Base-by-base conservation (phyloP, 352 stramenopile genomes). In the Globisporangium okanoganense region DNA sequence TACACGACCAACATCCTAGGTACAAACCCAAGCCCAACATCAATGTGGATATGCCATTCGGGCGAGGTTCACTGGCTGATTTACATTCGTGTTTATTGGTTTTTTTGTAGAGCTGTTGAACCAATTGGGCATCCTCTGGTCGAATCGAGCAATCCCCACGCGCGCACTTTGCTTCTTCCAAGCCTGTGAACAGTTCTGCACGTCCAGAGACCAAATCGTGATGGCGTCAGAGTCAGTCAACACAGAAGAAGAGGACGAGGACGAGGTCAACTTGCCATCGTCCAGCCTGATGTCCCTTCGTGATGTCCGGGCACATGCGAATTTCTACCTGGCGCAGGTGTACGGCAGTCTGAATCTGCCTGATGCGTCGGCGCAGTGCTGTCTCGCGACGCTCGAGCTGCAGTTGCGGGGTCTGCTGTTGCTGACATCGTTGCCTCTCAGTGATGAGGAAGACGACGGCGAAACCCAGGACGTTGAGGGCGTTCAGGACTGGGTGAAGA, bases 281-380 rank as follows among this genome's bases (percentile, higher is more conserved):
- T 41, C 48, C 8, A 40, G 7, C 2, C 7, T 55, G 14, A 25
- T 40, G 18, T 22, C 33, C 25, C 18, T 49, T 68, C 27, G 53
- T 2, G 57, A 64, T 20, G 64, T 67, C 0, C 75, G 76, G 18
- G 82, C 75, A 5, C 77, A 87, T 56, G 64, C 79, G 40, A 71
- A 87, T 35, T 90, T 92, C 54, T 92, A 88, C 61, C 56, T 92
- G 45, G 82, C 82, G 7, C 82, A 92, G 47, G 70, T 89, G 31
- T 92, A 86, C 48, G 76, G 75, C 16, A 69, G 65, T 10, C 71
- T 92, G 18, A 61, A 78, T 8, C 56, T 73, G 36, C 64, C 77
- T 1, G 73, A 83, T 22, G 70, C 77, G 27, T 90, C 82, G 16
- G 80, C 82, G 9, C 66, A 58, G 62, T 87, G 78, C 56, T 92